Conservation (phyloP, 1,284 basidiomycete genomes). For the Entoloma clypeatum region DNA sequence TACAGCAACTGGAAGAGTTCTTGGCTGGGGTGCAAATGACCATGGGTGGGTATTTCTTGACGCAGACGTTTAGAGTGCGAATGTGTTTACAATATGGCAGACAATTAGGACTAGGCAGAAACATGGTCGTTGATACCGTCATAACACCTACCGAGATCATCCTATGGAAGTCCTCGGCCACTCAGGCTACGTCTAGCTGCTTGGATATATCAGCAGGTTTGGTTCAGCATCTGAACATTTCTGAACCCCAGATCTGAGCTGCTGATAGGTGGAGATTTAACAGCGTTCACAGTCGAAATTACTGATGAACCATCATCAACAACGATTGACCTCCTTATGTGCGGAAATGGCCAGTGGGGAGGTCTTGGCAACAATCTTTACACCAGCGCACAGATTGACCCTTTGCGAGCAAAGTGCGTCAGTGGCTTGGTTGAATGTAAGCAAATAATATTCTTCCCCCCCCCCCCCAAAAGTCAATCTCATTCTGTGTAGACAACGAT, state of each 20-base stretch:
- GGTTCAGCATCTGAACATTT: slow-evolving; percentile 9
- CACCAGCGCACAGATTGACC: slow-evolving; percentile 71
- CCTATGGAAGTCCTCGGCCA: slow-evolving; percentile 57
- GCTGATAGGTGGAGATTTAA: slow-evolving; percentile 64
- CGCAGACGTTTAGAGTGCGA: background rate
- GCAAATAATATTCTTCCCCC: slow-evolving; percentile 23
- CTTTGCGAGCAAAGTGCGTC: slow-evolving; percentile 75
- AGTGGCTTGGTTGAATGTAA: slow-evolving; percentile 84
- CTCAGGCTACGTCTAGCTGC: slow-evolving; percentile 58
- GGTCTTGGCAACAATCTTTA: slow-evolving; percentile 81
- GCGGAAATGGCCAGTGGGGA: slow-evolving; percentile 84
- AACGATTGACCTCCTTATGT: slow-evolving; percentile 72
- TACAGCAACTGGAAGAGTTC: slow-evolving; percentile 68
- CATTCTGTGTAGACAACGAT: slow-evolving; percentile 59
- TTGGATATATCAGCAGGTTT: slow-evolving; percentile 62
- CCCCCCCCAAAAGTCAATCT: slow-evolving; percentile 7
- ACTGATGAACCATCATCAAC: slow-evolving; percentile 35
- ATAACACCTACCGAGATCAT: slow-evolving; percentile 85
- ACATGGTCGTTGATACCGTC: slow-evolving; percentile 68
- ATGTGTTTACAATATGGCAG: slow-evolving; percentile 32
- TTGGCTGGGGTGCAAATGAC: slow-evolving; percentile 90
- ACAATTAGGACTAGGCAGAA: slow-evolving; percentile 79
- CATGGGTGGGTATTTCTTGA: slow-evolving; percentile 51
- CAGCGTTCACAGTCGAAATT: slow-evolving; percentile 76
- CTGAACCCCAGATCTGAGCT: slow-evolving; percentile 2